Conservation (phyloP, 192 early-diverging fungal species). For the Coemansia nantahalensis region DNA sequence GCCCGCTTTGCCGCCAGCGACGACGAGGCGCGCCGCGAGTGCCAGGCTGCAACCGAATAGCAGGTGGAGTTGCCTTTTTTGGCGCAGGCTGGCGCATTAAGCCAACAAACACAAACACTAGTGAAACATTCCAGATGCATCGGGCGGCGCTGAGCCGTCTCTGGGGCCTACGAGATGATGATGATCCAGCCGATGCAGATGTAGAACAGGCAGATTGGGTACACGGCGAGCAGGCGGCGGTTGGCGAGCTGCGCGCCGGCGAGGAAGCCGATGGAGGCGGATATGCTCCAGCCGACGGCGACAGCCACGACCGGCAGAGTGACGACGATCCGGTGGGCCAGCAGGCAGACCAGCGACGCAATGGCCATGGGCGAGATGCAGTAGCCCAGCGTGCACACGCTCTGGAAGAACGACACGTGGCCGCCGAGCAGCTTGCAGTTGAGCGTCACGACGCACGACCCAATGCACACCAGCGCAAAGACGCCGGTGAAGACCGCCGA, state of each 20-base stretch:
- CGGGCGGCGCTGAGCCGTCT: too few relatives aligned
- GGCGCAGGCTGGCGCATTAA: too few relatives aligned
- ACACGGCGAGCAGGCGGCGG: slow-evolving; percentile 81
- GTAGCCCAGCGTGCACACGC: slow-evolving; percentile 94
- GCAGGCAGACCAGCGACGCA: slow-evolving; percentile 69
- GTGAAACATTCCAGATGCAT: too few relatives aligned
- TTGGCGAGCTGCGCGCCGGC: slow-evolving; percentile 83
- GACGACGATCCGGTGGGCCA: slow-evolving; percentile 65
- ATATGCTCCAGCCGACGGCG: slow-evolving; percentile 85
- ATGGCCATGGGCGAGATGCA: slow-evolving; percentile 92
- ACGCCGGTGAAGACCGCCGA: slow-evolving; percentile 86
- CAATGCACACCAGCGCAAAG: slow-evolving; percentile 94
- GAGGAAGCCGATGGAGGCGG: slow-evolving; percentile 91
- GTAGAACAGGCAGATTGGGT: slow-evolving; percentile 95
- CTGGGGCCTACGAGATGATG: slow-evolving; percentile 60
- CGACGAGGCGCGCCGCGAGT: slow-evolving; percentile 13
- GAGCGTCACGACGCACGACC: slow-evolving; percentile 91
- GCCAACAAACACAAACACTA: too few relatives aligned
- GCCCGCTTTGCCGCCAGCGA: slow-evolving; percentile 36
- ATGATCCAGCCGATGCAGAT: slow-evolving; percentile 95
- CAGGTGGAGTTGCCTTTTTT: too few relatives aligned
- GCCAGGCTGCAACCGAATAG: too few relatives aligned
- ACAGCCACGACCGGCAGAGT: slow-evolving; percentile 70
- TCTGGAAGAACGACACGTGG: slow-evolving; percentile 93
- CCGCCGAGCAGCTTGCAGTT: slow-evolving; percentile 96